These are phyloP conservation scores for Plasmodium gonderi DNA, from an alignment of 169 alveolate genomes.

Conservation along the genomic window DNA sequence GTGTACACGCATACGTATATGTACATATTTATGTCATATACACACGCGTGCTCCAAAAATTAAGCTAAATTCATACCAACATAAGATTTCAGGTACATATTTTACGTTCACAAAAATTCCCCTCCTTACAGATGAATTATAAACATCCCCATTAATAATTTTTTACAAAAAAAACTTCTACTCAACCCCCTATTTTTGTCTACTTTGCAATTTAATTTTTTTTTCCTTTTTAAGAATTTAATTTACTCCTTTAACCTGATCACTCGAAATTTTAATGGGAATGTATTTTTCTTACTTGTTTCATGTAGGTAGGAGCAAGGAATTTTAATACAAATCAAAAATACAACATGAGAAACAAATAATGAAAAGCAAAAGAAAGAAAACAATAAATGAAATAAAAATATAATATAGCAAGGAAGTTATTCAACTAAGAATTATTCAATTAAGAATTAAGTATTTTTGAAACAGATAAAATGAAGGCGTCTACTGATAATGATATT, in stretches of 20 bases:
- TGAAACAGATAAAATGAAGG: constrained; percentile 33
- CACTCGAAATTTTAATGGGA: background rate
- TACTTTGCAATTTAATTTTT: background rate
- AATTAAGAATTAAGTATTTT: background rate
- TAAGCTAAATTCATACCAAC: too few species aligned
- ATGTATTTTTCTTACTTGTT: background rate
- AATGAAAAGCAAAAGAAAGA: background rate
- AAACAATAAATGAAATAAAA: background rate
- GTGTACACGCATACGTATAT: background rate
- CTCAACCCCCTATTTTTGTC: background rate
- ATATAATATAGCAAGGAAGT: background rate
- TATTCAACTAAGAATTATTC: background rate
- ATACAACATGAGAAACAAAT: background rate
- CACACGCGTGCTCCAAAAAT: background rate
- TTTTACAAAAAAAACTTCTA: too few species aligned
- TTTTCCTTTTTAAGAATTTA: too few species aligned
- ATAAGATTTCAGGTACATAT: too few species aligned
- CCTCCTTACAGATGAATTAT: too few species aligned
- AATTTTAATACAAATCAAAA: background rate
- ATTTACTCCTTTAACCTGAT: background rate
- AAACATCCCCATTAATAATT: too few species aligned
- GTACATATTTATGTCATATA: background rate
- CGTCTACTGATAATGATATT: constrained; percentile 20
- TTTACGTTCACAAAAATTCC: too few species aligned
- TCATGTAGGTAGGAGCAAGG: background rate